Percentiles rank a stretch among this genome's conserved stretches.
These are phyloP conservation scores for Cadophora gregata DNA, from an alignment of 2,329 filamentous ascomycete species.

Conservation along the genomic window DNA sequence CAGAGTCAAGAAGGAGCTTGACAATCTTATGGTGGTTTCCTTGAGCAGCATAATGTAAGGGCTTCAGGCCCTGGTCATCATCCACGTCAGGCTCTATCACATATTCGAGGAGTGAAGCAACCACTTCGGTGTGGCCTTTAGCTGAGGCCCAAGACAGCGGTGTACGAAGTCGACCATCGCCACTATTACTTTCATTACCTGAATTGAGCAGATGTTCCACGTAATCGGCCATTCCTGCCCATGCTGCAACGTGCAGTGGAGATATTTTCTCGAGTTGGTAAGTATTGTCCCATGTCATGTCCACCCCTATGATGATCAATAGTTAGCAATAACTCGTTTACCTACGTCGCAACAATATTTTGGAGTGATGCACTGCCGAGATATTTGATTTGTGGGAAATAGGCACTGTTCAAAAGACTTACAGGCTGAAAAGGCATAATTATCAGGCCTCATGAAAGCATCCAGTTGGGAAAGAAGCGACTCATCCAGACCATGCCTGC, in stretches of 20 bases:
- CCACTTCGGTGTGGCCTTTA: slow-evolving; percentile 25
- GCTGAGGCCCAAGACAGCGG: slow-evolving; percentile 39
- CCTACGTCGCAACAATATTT: no score
- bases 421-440: slow-evolving; percentile 19
- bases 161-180: slow-evolving; percentile 21
- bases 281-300: slow-evolving; percentile 11
- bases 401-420: no score
- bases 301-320: neutral
- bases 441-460: slow-evolving; percentile 16
- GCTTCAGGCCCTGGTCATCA: slow-evolving; percentile 40
- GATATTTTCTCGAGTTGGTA: neutral
- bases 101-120: slow-evolving; percentile 24
- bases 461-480: neutral
- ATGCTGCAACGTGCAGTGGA: slow-evolving; percentile 26
- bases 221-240: slow-evolving; percentile 25
- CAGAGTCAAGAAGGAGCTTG: slow-evolving; percentile 45
- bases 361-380: no score
- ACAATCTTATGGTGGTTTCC: slow-evolving; percentile 43
- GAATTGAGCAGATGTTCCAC: slow-evolving; percentile 23
- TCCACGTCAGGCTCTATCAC: slow-evolving; percentile 31
- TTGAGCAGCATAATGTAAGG: slow-evolving; percentile 46
- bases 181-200: slow-evolving; percentile 22
- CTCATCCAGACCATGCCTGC: slow-evolving; percentile 15
- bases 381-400: no score
- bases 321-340: no score